Evolutionary conservation across 2,329 filamentous ascomycete genomes (phyloP), one percentile per base, ranked within the genome.

Genomic region (Beauveria scarabaeidicola): DNA sequence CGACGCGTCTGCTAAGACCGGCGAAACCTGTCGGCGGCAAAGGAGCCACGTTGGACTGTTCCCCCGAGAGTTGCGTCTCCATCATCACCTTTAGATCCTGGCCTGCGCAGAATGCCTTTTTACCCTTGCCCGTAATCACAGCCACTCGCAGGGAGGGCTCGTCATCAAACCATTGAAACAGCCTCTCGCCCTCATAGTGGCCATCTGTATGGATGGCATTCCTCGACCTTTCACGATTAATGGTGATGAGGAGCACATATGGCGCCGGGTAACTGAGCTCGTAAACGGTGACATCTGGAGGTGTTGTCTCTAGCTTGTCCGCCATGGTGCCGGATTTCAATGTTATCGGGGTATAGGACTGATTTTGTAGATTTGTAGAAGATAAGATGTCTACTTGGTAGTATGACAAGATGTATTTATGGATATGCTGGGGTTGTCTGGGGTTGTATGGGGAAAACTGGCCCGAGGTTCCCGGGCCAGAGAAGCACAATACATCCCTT

Each of bases 51-150:
- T 59, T 63, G 41, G 64, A 61, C 55, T 61, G 59, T 25, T 48
- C 25, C 4, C 36, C 50, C 10, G 51, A 41, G 25, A 48, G 63
- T 52, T 62, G 64, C 40, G 60, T 66, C 64, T 73, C 74, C 61
- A 79, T 81, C 51, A 72, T 75, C 63, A 81, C 81, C 57, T 81
- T 80, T 51, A 83, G 68, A 61, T 83, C 81, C 44, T 80, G 79
- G 0, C 81, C 81, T 0, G 78, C 79, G 57, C 77, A 83, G 67
- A 84, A 83, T 0, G 80, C 77, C 63, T 75, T 73, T 61, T 74
- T 72, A 32, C 81, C 81, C 1, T 73, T 75, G 40, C 81, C 81
- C 0, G 81, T 83, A 41, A 81, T 69, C 40, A 81, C 72, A 40
- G 75, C 77, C 15, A 79, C 77, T 4, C 74, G 73, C 13, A 81